phyloP scores from a whole-genome alignment of 805 yeast genomes.

The Kregervanrija pseudodelftensis region DNA sequence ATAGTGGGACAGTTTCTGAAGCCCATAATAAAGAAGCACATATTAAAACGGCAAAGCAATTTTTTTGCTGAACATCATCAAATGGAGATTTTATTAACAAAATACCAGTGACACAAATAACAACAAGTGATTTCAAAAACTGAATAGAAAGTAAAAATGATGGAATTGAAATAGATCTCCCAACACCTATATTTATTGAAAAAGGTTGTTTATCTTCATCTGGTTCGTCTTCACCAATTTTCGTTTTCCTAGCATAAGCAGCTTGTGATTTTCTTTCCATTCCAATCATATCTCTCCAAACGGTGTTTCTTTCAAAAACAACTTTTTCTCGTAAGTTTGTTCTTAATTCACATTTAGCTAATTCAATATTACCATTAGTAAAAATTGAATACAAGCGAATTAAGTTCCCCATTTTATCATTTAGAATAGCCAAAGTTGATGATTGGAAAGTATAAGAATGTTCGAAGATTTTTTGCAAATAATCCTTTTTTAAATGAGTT shows the following conservation, averaged over 20 bases:
- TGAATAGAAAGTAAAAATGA: constrained; percentile 31
- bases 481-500: constrained; percentile 51
- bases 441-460: constrained; percentile 50
- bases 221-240: constrained; percentile 17
- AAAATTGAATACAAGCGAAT: constrained; percentile 34
- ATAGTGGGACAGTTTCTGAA: constrained; percentile 87
- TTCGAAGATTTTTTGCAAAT: constrained; percentile 39
- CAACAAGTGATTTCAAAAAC: constrained; percentile 37
- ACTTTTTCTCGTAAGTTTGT: constrained; percentile 77
- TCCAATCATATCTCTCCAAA: constrained; percentile 95
- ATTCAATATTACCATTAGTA: constrained; percentile 31
- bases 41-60: constrained; percentile 78
- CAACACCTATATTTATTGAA: constrained; percentile 24
- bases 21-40: constrained; percentile 91
- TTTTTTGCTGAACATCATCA: constrained; percentile 53
- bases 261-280: constrained; percentile 82
- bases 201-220: constrained; percentile 15
- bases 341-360: constrained; percentile 38
- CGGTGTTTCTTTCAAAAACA: constrained; percentile 96
- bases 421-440: constrained; percentile 41
- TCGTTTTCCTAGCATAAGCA: constrained; percentile 36
- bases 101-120: constrained; percentile 40
- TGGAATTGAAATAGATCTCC: constrained; percentile 26
- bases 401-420: constrained; percentile 40
- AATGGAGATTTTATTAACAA: constrained; percentile 52